Conservation (phyloP, 371 early-diverging fungal genomes). For the Mucor lusitanicus region DNA sequence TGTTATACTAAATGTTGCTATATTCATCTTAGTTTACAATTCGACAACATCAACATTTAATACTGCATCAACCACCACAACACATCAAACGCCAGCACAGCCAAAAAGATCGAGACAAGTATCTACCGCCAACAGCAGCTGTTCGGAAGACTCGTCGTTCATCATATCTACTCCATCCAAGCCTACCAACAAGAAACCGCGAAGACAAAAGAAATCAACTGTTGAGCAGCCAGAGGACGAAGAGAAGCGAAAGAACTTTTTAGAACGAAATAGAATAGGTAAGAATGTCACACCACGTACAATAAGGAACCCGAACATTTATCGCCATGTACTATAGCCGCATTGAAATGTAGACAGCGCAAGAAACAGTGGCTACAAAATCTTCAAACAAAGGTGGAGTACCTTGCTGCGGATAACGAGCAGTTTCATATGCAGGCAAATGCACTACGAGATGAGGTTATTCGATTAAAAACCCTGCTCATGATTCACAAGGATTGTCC, state of each 20-base stretch:
- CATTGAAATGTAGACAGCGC: constrained; percentile 73
- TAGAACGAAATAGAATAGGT: constrained; percentile 85
- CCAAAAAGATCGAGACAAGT: neutral
- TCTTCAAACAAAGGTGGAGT: constrained; percentile 61
- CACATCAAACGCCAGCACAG: neutral
- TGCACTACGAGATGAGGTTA: constrained; percentile 52
- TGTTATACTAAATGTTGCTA: neutral
- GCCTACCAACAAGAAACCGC: neutral
- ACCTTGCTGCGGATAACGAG: constrained; percentile 55
- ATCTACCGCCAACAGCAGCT: neutral
- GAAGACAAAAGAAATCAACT: neutral
- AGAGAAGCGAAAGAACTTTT: constrained; percentile 76
- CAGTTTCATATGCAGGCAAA: constrained; percentile 43
- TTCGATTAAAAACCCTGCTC: constrained; percentile 56
- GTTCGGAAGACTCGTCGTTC: constrained; percentile 4
- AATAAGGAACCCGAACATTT: neutral
- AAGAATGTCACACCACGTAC: constrained; percentile 7
- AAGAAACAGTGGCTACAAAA: constrained; percentile 66
- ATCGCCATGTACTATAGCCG: constrained; percentile 40
- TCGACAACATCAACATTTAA: constrained; percentile 2
- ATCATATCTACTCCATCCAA: neutral
- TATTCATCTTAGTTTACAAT: neutral
- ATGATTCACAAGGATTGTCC: constrained; percentile 62
- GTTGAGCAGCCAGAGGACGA: constrained; percentile 43
- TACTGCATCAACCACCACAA: neutral